These are phyloP conservation scores for Aplosporella prunicola DNA, from an alignment of 2,329 filamentous ascomycete species.

Conservation along the genomic window DNA sequence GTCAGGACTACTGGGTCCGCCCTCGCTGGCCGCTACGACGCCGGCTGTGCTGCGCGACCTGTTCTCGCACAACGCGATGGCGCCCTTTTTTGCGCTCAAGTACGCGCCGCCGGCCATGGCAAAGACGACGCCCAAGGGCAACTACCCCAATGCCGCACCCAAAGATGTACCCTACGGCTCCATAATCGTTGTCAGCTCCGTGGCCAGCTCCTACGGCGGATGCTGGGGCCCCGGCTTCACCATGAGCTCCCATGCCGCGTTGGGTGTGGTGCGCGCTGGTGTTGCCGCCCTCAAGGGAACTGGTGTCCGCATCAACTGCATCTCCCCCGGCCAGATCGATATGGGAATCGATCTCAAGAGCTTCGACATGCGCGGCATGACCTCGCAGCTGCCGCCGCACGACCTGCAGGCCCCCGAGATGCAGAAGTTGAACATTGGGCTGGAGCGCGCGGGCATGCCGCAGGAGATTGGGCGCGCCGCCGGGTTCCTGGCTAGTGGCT, in stretches of 20 bases:
- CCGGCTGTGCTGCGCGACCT: conserved; percentile 47
- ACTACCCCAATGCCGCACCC: conserved; percentile 51
- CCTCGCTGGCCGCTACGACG: conserved; percentile 47
- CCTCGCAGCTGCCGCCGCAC: conserved; percentile 46
- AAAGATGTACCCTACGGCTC: conserved; percentile 52
- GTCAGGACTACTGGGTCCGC: conserved; percentile 48
- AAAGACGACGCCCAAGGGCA: conserved; percentile 46
- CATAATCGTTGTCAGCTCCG: conserved; percentile 52
- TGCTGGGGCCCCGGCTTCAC: conserved; percentile 54
- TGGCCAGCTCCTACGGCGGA: conserved; percentile 48
- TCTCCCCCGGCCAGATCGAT: conserved; percentile 39
- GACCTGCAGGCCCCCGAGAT: conserved; percentile 41
- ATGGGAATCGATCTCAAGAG: conserved; percentile 38
- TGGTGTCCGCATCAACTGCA: conserved; percentile 50
- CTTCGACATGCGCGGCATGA: conserved; percentile 43
- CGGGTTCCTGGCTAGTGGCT: conserved; percentile 53
- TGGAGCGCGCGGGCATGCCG: conserved; percentile 49
- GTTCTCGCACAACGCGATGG: conserved; percentile 52
- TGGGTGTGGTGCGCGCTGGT: conserved; percentile 51
- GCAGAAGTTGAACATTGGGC: conserved; percentile 44
- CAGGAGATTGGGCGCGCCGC: conserved; percentile 52
- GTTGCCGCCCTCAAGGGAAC: conserved; percentile 49
- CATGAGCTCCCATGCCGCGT: conserved; percentile 50
- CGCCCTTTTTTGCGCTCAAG: conserved; percentile 56
- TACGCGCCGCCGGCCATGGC: conserved; percentile 55